Conservation (phyloP, 164 flowering plant genomes). For the Vitis rupestris region DNA sequence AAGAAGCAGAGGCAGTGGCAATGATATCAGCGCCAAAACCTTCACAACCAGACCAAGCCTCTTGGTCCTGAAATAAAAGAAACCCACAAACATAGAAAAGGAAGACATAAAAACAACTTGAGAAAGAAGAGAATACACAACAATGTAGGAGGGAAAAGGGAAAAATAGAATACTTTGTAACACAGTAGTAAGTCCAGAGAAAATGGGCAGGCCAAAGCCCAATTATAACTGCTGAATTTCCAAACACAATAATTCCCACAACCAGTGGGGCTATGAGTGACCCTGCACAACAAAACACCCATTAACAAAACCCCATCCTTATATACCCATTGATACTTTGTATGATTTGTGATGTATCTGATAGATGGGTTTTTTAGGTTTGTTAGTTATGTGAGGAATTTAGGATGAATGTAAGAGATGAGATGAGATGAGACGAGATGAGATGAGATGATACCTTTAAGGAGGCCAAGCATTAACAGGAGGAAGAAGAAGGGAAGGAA, state of each 20-base stretch:
- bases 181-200: slow-evolving; percentile 79
- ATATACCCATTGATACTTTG: too few species aligned
- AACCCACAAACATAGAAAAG: neutral
- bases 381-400: too few species aligned
- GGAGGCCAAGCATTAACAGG: slow-evolving; percentile 59
- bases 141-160: neutral
- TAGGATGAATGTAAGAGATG: too few species aligned
- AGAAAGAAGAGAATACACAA: neutral
- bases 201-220: slow-evolving; percentile 89
- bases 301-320: too few species aligned
- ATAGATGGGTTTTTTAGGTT: too few species aligned
- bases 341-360: too few species aligned
- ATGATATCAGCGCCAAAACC: slow-evolving; percentile 37
- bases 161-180: slow-evolving; percentile 48
- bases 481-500: slow-evolving; percentile 76
- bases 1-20: slow-evolving; percentile 72
- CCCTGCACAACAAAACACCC: slow-evolving; percentile 31
- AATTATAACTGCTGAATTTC: slow-evolving; percentile 68
- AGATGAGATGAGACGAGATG: too few species aligned
- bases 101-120: neutral
- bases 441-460: slow-evolving; percentile 55
- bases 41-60: slow-evolving; percentile 69
- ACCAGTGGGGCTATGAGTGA: slow-evolving; percentile 51
- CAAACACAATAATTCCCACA: slow-evolving; percentile 42
- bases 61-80: slow-evolving; percentile 53